These are phyloP conservation scores for Venturia pyrina DNA, from an alignment of 2,329 filamentous ascomycete genomes.

Conservation along the genomic window DNA sequence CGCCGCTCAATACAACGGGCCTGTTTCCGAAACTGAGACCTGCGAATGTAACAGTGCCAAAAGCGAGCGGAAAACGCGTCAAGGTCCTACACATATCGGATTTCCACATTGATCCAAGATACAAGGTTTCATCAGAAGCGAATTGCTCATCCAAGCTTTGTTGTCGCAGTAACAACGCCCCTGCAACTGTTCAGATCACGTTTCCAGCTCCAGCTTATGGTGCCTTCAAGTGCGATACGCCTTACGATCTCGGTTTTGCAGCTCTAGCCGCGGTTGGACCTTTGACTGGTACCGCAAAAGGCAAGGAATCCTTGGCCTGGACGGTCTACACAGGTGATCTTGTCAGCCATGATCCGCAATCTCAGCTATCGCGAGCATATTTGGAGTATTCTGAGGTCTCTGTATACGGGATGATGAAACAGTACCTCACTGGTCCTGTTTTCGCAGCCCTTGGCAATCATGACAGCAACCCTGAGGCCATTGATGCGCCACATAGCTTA, in stretches of 20 bases:
- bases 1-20: constrained; percentile 33
- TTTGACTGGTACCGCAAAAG: constrained; percentile 42
- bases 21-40: constrained; percentile 48
- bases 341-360: constrained; percentile 44
- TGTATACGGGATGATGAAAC: constrained; percentile 45
- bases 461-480: constrained; percentile 44
- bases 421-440: constrained; percentile 46
- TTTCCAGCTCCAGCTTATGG: constrained; percentile 45
- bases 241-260: constrained; percentile 46
- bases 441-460: constrained; percentile 50
- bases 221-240: constrained; percentile 46
- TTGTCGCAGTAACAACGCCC: constrained; percentile 36
- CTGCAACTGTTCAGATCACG: constrained; percentile 25
- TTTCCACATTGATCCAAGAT: constrained; percentile 46
- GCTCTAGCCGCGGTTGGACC: constrained; percentile 46
- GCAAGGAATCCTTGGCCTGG: constrained; percentile 37
- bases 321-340: constrained; percentile 49
- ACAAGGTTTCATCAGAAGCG: constrained; percentile 42
- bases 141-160: constrained; percentile 44
- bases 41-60: constrained; percentile 31
- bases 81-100: constrained; percentile 49
- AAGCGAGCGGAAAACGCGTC: constrained; percentile 41
- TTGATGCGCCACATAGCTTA: constrained; percentile 43
- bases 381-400: constrained; percentile 44
- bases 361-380: constrained; percentile 42